Evolutionary conservation across 306 rosid genomes (phyloP).

Genomic region (Acacia crassicarpa): DNA sequence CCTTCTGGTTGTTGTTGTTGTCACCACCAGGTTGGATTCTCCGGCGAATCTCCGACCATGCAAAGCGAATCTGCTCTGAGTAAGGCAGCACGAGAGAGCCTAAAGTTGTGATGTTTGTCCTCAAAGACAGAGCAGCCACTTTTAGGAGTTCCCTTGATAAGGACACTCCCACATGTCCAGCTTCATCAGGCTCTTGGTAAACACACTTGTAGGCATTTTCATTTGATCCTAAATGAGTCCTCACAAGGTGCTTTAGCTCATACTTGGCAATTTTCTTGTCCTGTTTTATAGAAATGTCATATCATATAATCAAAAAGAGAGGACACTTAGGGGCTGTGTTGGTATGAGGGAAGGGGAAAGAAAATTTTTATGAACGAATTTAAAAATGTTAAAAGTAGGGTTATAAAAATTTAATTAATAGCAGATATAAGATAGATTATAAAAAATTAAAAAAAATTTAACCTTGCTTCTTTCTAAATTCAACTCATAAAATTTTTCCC

Average conservation of each 20-base stretch:
- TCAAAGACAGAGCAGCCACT: conserved; percentile 63
- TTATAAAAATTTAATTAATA: too few relatives aligned
- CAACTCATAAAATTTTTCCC: too few relatives aligned
- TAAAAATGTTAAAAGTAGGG: too few relatives aligned
- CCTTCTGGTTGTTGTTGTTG: conserved; percentile 26
- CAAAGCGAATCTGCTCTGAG: conserved; percentile 50
- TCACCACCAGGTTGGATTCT: conserved; percentile 31
- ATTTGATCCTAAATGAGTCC: conserved; percentile 59
- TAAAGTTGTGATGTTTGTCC: conserved; percentile 45
- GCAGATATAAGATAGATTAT: too few relatives aligned
- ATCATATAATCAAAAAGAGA: neutral
- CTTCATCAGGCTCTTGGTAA: conserved; percentile 55
- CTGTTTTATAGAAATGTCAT: conserved; percentile 1
- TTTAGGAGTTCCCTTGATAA: conserved; percentile 46
- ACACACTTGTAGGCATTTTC: conserved; percentile 59
- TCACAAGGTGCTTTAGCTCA: conserved; percentile 62
- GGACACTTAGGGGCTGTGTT: too few relatives aligned
- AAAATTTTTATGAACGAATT: too few relatives aligned
- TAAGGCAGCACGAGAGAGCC: conserved; percentile 71
- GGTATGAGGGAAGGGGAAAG: too few relatives aligned
- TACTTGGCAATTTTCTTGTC: conserved; percentile 58
- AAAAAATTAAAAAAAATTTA: too few relatives aligned
- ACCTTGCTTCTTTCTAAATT: too few relatives aligned
- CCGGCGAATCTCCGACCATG: conserved; percentile 39
- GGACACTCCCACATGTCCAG: conserved; percentile 50